Evolutionary conservation across 2,329 filamentous ascomycete genomes (phyloP), one percentile per base, ranked within the genome.

Genomic region (Neofusicoccum sp.): DNA sequence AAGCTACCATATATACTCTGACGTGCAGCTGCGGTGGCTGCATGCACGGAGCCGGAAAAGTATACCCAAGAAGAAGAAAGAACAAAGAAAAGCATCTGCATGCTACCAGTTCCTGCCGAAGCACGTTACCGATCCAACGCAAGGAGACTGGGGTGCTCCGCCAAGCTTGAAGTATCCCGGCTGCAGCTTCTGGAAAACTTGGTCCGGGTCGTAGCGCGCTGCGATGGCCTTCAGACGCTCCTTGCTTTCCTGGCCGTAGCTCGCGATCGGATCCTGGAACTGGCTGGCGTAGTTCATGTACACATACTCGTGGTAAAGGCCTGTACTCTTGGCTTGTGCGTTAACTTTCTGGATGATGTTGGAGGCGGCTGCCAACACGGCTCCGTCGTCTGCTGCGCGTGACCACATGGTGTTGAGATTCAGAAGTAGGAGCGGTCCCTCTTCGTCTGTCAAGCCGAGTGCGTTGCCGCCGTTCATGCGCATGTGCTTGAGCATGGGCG

Each of bases 281-380:
- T 74, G 71, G 60, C 73, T 74, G 6, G 80, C 80, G 64, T 83
- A 82, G 67, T 82, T 83, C 76, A 82, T 78, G 66, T 82, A 83
- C 29, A 80, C 66, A 62, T 73, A 82, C 36, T 71, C 63, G 11
- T 71, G 66, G 36, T 66, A 64, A 4, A 78, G 37, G 0, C 72
- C 73, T 39, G 67, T 66, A 16, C 14, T 33, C 8, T 22, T 39
- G 39, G 62, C 62, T 22, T 36, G 28, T 14, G 43, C 68, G 34
- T 67, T 67, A 22, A 68, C 65, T 29, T 56, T 65, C 34, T 63
- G 63, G 36, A 71, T 66, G 48, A 74, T 62, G 3, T 60, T 65
- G 6, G 64, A 62, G 16, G 66, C 62, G 12, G 68, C 68, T 7
- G 64, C 39, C 14, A 73, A 58, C 14, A 75, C 65, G 1, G 64